These are phyloP conservation scores for Sporothrix phasma DNA, from an alignment of 2,329 filamentous ascomycete genomes.

Conservation along the genomic window DNA sequence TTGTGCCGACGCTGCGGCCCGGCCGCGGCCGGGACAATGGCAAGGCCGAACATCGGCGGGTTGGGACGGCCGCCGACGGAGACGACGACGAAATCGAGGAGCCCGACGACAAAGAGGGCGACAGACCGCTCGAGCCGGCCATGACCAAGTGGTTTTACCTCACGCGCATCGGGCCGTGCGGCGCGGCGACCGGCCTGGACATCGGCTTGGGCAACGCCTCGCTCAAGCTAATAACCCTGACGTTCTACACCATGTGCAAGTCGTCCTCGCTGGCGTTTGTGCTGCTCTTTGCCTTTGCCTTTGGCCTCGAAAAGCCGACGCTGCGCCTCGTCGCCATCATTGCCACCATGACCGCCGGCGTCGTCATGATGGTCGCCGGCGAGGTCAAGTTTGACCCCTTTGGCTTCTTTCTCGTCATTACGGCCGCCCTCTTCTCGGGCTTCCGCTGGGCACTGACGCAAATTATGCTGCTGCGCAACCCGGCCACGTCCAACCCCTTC, in stretches of 20 bases:
- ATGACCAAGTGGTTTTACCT: slow-evolving; percentile 90
- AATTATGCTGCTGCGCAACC: slow-evolving; percentile 85
- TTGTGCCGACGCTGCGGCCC: slow-evolving; percentile 68
- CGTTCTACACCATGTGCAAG: slow-evolving; percentile 99
- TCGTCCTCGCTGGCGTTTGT: slow-evolving; percentile 93
- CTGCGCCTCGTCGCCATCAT: slow-evolving; percentile 82
- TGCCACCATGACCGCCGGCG: slow-evolving; percentile 79
- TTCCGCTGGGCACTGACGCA: slow-evolving; percentile 99
- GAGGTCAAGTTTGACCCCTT: slow-evolving; percentile 81
- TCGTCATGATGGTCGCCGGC: slow-evolving; percentile 96
- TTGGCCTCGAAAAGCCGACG: slow-evolving; percentile 80
- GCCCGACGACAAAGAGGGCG: neutral
- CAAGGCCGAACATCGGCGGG: neutral
- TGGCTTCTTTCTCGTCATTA: slow-evolving; percentile 87
- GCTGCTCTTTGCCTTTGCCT: slow-evolving; percentile 86
- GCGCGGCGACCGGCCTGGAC: slow-evolving; percentile 84
- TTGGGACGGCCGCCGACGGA: neutral
- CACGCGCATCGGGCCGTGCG: slow-evolving; percentile 83
- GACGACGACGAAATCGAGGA: neutral
- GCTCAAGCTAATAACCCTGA: slow-evolving; percentile 89
- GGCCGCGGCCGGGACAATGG: slow-evolving; percentile 29
- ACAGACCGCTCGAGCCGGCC: slow-evolving; percentile 32
- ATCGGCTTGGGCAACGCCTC: slow-evolving; percentile 95
- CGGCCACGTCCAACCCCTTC: slow-evolving; percentile 91
- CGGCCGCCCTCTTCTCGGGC: slow-evolving; percentile 86